Percentiles rank a stretch among this genome's conserved stretches.
These are phyloP conservation scores for Saturnispora diversa DNA, from an alignment of 805 yeast species.

Conservation along the genomic window DNA sequence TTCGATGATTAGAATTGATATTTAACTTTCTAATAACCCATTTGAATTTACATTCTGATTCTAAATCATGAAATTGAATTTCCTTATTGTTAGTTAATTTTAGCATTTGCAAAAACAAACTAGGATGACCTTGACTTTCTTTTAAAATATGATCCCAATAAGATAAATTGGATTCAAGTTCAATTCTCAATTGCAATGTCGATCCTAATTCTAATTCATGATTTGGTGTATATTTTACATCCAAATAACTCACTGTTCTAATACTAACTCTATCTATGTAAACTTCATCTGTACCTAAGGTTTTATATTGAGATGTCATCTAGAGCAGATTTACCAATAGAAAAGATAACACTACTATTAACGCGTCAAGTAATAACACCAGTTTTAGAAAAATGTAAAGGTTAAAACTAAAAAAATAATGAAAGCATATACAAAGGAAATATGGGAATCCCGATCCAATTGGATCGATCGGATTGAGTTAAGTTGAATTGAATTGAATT, in stretches of 20 bases:
- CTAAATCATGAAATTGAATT: slow-evolving; percentile 4
- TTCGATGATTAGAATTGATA: slow-evolving; percentile 7
- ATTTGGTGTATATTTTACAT: neutral
- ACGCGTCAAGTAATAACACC: too few species aligned
- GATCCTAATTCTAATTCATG: neutral
- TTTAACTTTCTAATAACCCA: slow-evolving; percentile 13
- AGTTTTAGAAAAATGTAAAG: neutral
- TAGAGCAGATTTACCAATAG: too few species aligned
- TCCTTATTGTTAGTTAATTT: neutral
- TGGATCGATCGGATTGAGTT: too few species aligned
- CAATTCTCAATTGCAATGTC: neutral
- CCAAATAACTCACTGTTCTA: neutral
- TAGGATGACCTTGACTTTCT: slow-evolving; percentile 7
- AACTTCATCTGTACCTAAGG: slow-evolving; percentile 4
- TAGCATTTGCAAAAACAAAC: slow-evolving; percentile 3
- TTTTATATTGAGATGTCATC: slow-evolving; percentile 6
- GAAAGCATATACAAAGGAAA: neutral
- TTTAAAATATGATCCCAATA: neutral
- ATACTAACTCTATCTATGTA: slow-evolving; percentile 6
- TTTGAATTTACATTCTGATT: slow-evolving; percentile 2
- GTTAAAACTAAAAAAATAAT: too few species aligned
- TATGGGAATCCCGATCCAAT: too few species aligned
- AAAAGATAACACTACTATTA: too few species aligned
- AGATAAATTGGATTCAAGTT: neutral
- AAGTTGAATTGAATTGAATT: too few species aligned